phyloP scores from a whole-genome alignment of 179 eudicot genomes.

The Monotropa hypopitys region DNA sequence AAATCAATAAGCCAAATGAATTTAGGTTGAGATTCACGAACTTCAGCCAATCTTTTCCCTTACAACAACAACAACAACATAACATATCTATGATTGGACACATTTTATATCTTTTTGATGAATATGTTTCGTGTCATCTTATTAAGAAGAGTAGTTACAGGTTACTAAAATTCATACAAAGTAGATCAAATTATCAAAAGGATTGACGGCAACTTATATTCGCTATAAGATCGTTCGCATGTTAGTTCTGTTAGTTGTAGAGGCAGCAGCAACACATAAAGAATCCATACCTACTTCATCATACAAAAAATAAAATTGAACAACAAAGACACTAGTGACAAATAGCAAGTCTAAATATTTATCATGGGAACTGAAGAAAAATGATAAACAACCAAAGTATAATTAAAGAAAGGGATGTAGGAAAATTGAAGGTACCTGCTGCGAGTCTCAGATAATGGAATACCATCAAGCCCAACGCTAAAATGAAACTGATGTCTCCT shows the following conservation, averaged over 20 bases:
- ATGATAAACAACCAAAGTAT: not conserved
- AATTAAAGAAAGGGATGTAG: not conserved
- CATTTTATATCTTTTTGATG: not conserved
- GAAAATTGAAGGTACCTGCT: conserved; percentile 17
- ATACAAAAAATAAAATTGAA: not conserved
- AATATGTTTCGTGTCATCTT: not conserved
- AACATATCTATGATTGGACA: too few species aligned
- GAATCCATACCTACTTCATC: not conserved
- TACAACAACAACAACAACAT: too few species aligned
- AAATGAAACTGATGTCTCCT: conserved; percentile 21
- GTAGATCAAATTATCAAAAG: not conserved
- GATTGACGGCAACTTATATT: not conserved
- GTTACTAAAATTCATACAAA: not conserved
- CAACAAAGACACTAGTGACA: not conserved
- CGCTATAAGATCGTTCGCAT: not conserved
- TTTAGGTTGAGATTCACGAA: not conserved
- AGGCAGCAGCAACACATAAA: not conserved
- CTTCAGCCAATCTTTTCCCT: not conserved
- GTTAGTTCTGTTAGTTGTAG: not conserved
- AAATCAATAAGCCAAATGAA: too few species aligned
- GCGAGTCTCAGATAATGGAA: conserved; percentile 8
- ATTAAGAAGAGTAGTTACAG: not conserved
- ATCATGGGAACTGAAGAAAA: not conserved
- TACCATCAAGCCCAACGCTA: conserved; percentile 8
- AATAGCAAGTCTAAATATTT: not conserved